Percentiles rank a stretch among this genome's conserved stretches.
phyloP scores from a whole-genome alignment of 306 rosid genomes.

The Begonia fuchsioides region DNA sequence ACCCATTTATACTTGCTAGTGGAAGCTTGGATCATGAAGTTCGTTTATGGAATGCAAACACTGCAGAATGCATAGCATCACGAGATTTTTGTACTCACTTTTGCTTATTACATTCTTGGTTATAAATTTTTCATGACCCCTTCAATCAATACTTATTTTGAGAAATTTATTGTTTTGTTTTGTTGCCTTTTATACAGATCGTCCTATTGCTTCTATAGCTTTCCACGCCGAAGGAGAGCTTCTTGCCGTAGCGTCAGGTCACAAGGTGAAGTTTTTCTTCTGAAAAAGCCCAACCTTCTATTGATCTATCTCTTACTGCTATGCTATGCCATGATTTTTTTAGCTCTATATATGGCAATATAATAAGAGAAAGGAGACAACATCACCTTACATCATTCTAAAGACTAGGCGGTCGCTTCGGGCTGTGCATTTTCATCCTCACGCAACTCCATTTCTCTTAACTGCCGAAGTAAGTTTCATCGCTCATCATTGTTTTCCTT shows the following conservation, averaged over 20 bases:
- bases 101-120: no score
- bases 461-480: constrained; percentile 66
- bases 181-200: constrained; percentile 32
- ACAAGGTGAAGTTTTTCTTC: constrained; percentile 82
- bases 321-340: no score
- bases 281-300: no score
- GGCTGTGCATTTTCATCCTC: constrained; percentile 96
- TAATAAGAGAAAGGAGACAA: constrained; percentile 59
- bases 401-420: constrained; percentile 85
- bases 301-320: no score
- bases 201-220: constrained; percentile 94
- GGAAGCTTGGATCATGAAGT: constrained; percentile 99
- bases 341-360: constrained; percentile 93
- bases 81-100: constrained; percentile 66
- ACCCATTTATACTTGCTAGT: constrained; percentile 80
- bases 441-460: constrained; percentile 80
- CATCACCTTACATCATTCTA: constrained; percentile 68
- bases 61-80: constrained; percentile 76
- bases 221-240: constrained; percentile 92
- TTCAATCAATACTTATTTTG: no score
- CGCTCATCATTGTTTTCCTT: neutral
- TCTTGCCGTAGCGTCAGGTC: constrained; percentile 95
- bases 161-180: no score
- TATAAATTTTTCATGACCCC: no score
- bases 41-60: constrained; percentile 84